Percentiles rank a stretch among this genome's conserved stretches.
phyloP scores from a whole-genome alignment of 2,329 filamentous ascomycete genomes.

The Pseudogymnoascus sp. region DNA sequence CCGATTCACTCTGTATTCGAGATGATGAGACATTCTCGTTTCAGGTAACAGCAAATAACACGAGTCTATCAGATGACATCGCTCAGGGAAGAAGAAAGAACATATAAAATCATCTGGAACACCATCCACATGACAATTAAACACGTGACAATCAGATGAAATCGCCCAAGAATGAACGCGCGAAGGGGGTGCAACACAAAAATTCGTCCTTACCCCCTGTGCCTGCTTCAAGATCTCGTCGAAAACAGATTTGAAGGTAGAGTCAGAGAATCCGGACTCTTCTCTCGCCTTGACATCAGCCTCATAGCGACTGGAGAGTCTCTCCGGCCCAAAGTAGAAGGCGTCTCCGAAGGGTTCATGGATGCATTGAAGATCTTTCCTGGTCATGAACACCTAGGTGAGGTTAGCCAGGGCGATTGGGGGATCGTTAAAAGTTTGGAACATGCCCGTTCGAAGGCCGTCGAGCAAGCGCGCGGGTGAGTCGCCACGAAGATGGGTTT shows the following conservation, averaged over 20 bases:
- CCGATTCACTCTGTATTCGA: neutral
- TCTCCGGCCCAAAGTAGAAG: constrained; percentile 91
- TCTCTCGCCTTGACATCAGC: constrained; percentile 50
- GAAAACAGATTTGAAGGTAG: constrained; percentile 71
- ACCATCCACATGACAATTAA: neutral
- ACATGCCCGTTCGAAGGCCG: constrained; percentile 86
- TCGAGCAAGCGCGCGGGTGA: constrained; percentile 90
- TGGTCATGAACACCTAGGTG: constrained; percentile 90
- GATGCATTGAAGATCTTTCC: constrained; percentile 72
- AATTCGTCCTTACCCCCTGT: constrained; percentile 46
- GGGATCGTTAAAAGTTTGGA: constrained; percentile 4
- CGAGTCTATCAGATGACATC: neutral
- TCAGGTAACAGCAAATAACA: neutral
- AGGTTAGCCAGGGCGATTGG: constrained; percentile 9
- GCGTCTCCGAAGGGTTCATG: constrained; percentile 97
- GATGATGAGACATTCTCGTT: neutral
- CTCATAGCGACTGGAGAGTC: constrained; percentile 71
- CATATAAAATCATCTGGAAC: neutral
- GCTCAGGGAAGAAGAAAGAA: neutral
- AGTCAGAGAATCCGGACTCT: constrained; percentile 58
- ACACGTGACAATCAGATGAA: neutral
- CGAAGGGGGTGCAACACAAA: neutral
- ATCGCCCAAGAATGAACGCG: neutral
- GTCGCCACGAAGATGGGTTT: constrained; percentile 89
- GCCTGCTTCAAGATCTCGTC: constrained; percentile 65